Base-by-base conservation (phyloP, 2,329 filamentous ascomycete genomes). In the Fusarium sp. region DNA sequence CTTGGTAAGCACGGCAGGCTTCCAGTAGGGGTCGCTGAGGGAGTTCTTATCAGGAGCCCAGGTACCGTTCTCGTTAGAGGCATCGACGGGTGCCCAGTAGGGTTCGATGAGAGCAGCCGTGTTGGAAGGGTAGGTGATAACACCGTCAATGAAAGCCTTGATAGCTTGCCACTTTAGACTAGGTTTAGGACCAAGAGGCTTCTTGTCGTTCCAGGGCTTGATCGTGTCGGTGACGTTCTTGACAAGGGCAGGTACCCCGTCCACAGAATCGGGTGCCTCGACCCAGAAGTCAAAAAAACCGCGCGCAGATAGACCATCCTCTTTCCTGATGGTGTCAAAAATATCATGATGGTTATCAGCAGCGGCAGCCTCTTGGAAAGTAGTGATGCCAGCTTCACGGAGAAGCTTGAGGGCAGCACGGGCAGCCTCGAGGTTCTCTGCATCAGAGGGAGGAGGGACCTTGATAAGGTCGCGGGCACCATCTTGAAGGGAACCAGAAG, bases 41-140 rank as follows among this genome's bases (percentile, higher is more conserved):
- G 63, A 72, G n/a, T 67, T 40, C 1, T 68, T 56, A 16, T 74
- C 70, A 1, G 72, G 72, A 2, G 46, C 72, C 72, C 72, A 74
- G 25, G 54, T 52, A 8, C 49, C 58, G 4, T 74, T 49, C 2
- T 59, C 22, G 22, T 65, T 22, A 4, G 72, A 74, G 27, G 64
- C 65, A 27, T 71, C 65, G 51, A 74, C 58, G 1, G 73, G 74
- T 0, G 55, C 47, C 62, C 69, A 69, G 38, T 77, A 77, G 1
- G 75, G 75, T 22, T 77, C 74, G 15, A 77, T 71, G 3, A 77
- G 55, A 8, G 74, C 75, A 1, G 74, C 75, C 0, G 75, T 77
- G 29, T 76, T 77, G 27, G 75, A 67, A 1, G 75, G 75, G 40
- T 77, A 77, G 0, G 71, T 70, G 11, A 77, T 76, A 41, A 77